Conservation (phyloP, 108 stramenopile genomes). For the Nitzschia sp. region DNA sequence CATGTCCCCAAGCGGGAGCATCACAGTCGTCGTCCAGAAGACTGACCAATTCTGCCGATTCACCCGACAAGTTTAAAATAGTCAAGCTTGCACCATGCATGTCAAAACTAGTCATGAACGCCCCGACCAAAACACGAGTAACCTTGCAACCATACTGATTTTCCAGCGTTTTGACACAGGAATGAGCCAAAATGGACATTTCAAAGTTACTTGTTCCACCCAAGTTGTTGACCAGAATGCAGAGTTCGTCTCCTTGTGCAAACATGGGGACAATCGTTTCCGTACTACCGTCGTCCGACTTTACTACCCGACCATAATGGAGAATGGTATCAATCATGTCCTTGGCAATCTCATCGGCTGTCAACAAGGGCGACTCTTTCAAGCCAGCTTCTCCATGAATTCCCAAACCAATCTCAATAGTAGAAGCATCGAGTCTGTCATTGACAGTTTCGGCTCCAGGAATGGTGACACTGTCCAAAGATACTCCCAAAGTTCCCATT, state of each 20-base stretch:
- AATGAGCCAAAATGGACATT: slow-evolving; percentile 82
- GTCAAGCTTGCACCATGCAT: slow-evolving; percentile 95
- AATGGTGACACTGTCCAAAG: slow-evolving; percentile 88
- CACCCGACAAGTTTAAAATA: slow-evolving; percentile 65
- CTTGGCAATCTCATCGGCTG: slow-evolving; percentile 76
- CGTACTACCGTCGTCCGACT: not conserved
- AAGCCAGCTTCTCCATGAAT: slow-evolving; percentile 98
- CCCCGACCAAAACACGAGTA: slow-evolving; percentile 77
- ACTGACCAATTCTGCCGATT: slow-evolving; percentile 40
- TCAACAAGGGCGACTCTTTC: slow-evolving; percentile 63
- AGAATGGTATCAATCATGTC: slow-evolving; percentile 77
- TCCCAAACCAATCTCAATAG: slow-evolving; percentile 94
- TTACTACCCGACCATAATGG: slow-evolving; percentile 54
- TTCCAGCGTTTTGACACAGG: slow-evolving; percentile 62
- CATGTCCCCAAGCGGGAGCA: slow-evolving; percentile 84
- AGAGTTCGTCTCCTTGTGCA: slow-evolving; percentile 65
- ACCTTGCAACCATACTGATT: slow-evolving; percentile 51
- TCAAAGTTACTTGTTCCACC: slow-evolving; percentile 95
- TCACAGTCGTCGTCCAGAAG: slow-evolving; percentile 83
- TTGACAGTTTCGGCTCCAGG: slow-evolving; percentile 84
- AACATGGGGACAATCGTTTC: slow-evolving; percentile 60
- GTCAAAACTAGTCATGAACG: slow-evolving; percentile 96
- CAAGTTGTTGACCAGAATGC: slow-evolving; percentile 92
- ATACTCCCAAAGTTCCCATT: slow-evolving; percentile 91
- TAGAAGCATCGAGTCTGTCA: slow-evolving; percentile 64